Base-by-base conservation (phyloP, 148 eudicot genomes). In the Rhododendron henanense region DNA sequence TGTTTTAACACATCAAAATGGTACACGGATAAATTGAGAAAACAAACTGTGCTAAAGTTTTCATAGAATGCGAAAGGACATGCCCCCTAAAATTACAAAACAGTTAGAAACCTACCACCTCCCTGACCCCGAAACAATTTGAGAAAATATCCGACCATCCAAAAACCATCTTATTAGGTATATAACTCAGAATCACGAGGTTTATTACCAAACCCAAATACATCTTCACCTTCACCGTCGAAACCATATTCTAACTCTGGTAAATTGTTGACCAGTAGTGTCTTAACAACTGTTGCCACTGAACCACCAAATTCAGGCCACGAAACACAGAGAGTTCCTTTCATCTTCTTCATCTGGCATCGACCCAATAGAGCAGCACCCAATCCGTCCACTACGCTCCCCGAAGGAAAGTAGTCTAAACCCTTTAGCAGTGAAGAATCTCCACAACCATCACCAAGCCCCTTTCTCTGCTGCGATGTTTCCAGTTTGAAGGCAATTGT, bases 261-360 rank as follows among this genome's bases (percentile, higher is more conserved):
- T 41, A 95, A 84, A 86, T 91, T 83, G 88, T 89, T 93, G 47
- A 87, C 87, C 86, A 97, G 83, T 45, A 97, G 89, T 77, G 93
- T 92, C 84, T 88, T 92, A 15, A 93, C 87, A 82, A 93, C 84
- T 50, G 91, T 89, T 69, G 87, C 88, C 50, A 90, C 96, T 28
- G 95, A 89, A 47, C 85, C 87, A 81, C 98, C 95, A 59, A 81
- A 89, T 87, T 93, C 94, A 67, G 99, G 99, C 98, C 96, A 97
- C 31, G 98, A 89, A 83, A 94, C 88, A 78, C 91, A 91, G 4
- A 94, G 87, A 41, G 92, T 90, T 71, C 95, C 99, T 84, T 89
- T 92, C 18, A 94, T 92, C 87, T 91, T 95, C 88, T 67, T 91
- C 86, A 93, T 81, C 87, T 96, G 90, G 82, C 98, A 94, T 63